Percentiles rank a stretch among this genome's conserved stretches.
Evolutionary conservation across 768 basidiomycete species (phyloP).

Genomic region (Cyclocybe cylindracea): DNA sequence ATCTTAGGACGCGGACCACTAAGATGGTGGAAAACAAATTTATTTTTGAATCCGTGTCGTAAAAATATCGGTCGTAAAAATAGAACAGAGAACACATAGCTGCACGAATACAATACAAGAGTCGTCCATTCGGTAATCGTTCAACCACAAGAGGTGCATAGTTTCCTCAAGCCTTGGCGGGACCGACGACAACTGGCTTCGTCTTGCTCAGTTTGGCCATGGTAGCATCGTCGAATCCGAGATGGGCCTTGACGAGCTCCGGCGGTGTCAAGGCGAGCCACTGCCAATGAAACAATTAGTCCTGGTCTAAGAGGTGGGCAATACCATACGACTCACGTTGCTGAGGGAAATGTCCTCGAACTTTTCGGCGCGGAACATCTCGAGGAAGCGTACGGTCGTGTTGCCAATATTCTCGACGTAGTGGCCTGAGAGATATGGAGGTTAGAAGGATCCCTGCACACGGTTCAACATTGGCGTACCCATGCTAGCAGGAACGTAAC

Average conservation of each 20-base stretch:
- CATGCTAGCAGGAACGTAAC: slow-evolving; percentile 63
- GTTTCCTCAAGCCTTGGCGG: slow-evolving; percentile 4
- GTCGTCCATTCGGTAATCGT: too few species aligned
- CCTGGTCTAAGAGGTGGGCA: background rate
- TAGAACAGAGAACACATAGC: too few species aligned
- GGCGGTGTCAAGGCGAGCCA: slow-evolving; percentile 64
- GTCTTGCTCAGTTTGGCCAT: slow-evolving; percentile 51
- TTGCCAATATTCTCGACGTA: slow-evolving; percentile 71
- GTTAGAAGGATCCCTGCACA: background rate
- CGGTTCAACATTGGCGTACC: slow-evolving; percentile 30
- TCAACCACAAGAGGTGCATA: too few species aligned
- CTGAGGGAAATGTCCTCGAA: slow-evolving; percentile 58
- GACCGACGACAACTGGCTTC: slow-evolving; percentile 37
- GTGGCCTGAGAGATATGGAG: slow-evolving; percentile 42
- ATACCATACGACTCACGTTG: slow-evolving; percentile 12
- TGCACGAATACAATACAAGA: too few species aligned
- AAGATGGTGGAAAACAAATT: too few species aligned
- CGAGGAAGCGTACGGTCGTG: slow-evolving; percentile 56
- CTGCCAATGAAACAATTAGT: slow-evolving; percentile 23
- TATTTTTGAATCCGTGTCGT: too few species aligned
- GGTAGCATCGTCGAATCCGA: slow-evolving; percentile 51
- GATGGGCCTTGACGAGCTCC: slow-evolving; percentile 60
- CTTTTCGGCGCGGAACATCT: slow-evolving; percentile 57
- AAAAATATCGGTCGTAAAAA: too few species aligned
- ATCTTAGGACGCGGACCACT: too few species aligned